Conservation (phyloP, 257 asterid species). For the Gynochthodes officinalis region DNA sequence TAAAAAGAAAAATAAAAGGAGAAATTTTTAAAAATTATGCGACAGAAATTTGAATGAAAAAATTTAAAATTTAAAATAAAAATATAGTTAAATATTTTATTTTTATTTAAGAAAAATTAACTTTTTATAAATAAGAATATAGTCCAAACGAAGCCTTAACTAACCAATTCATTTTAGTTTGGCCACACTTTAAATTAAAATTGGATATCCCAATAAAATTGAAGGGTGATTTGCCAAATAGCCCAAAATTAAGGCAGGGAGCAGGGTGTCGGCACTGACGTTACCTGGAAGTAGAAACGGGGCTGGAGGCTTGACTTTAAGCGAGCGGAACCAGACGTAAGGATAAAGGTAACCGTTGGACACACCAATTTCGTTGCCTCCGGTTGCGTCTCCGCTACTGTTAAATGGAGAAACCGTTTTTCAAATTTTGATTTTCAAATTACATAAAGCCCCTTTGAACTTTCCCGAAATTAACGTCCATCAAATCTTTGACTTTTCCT, state of each 20-base stretch:
- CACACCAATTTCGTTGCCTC: background rate
- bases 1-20: too few relatives aligned
- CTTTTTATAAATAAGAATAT: too few relatives aligned
- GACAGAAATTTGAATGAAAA: too few relatives aligned
- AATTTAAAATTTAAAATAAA: too few relatives aligned
- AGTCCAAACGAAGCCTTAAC: too few relatives aligned
- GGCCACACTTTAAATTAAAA: too few relatives aligned
- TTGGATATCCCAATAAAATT: background rate
- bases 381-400: constrained; percentile 20
- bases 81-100: too few relatives aligned
- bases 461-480: background rate
- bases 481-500: constrained; percentile 5
- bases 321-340: constrained; percentile 29
- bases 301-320: constrained; percentile 5
- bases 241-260: background rate
- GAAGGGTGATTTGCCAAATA: background rate
- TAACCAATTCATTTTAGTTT: too few relatives aligned
- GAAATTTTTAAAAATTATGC: too few relatives aligned
- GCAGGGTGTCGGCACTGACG: constrained; percentile 27
- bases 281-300: constrained; percentile 21
- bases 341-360: constrained; percentile 28
- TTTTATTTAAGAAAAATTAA: too few relatives aligned
- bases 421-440: constrained; percentile 18
- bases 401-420: constrained; percentile 14
- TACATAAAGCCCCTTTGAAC: background rate